These are phyloP conservation scores for Debaryomyces tyrocola DNA, from an alignment of 805 yeast species.

Conservation along the genomic window DNA sequence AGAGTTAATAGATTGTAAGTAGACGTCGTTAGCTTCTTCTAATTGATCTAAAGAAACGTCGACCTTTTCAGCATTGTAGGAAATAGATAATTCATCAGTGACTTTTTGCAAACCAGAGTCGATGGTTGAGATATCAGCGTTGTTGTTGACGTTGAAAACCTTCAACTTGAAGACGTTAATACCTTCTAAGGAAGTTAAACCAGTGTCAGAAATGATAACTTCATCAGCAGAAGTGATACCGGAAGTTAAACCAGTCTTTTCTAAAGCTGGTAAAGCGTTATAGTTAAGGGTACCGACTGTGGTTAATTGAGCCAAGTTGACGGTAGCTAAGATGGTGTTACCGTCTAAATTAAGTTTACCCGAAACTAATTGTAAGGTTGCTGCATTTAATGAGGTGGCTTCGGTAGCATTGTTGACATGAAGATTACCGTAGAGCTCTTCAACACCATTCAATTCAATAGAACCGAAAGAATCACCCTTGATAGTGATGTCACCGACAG, in stretches of 20 bases:
- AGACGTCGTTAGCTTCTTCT: slow-evolving; percentile 83
- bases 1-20: slow-evolving; percentile 77
- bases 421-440: slow-evolving; percentile 77
- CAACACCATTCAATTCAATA: slow-evolving; percentile 70
- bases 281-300: slow-evolving; percentile 80
- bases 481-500: slow-evolving; percentile 77
- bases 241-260: slow-evolving; percentile 59
- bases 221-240: slow-evolving; percentile 75
- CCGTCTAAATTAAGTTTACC: slow-evolving; percentile 63
- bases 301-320: slow-evolving; percentile 75
- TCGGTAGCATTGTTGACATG: slow-evolving; percentile 61
- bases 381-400: slow-evolving; percentile 72
- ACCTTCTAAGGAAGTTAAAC: slow-evolving; percentile 67
- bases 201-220: slow-evolving; percentile 72
- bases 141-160: slow-evolving; percentile 85
- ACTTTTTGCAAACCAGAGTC: slow-evolving; percentile 74
- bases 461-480: slow-evolving; percentile 57
- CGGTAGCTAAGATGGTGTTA: slow-evolving; percentile 64
- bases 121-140: slow-evolving; percentile 69
- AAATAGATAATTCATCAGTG: slow-evolving; percentile 70
- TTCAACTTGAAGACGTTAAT: slow-evolving; percentile 48
- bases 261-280: slow-evolving; percentile 84
- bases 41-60: slow-evolving; percentile 68
- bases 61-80: slow-evolving; percentile 81
- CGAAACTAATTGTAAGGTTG: slow-evolving; percentile 70